Base-by-base conservation (phyloP, 129 eudicot genomes). In the Ambrosia trifida region DNA sequence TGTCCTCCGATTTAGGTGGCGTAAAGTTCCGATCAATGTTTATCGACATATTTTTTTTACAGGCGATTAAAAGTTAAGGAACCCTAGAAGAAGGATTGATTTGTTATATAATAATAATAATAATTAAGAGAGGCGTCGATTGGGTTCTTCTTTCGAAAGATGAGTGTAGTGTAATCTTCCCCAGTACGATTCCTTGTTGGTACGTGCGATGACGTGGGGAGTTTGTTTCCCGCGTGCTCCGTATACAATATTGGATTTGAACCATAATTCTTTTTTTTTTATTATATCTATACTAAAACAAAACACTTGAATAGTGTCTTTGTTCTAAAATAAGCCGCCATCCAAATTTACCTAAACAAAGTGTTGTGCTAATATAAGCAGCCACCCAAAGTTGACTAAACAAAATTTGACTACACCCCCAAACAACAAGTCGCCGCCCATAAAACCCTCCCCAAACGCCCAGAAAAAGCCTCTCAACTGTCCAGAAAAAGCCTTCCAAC, bases 1-100 rank as follows among this genome's bases (percentile, higher is more conserved):
- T 17, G 5, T 76, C 13, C 74, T 76, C 74, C 63, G 1, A 35
- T 76, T 58, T 59, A 46, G 31, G 69, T 7, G 14, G 53, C 14
- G 20, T 24, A 24, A 1, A 68, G 63, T 50, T 49, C 53, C 17
- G 43, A 63, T 64, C 78, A 51, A 5, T 24, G 24, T 12, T 62
- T 13, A 4, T 32, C 10, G 54, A 19, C 71, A 73, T 24, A 73
- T 24, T 24, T 0, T 72, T n/a, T 36, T 54, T 40, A 16, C 12
- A 56, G 49, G 9, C 6, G 64, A 40, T 9, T 4, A 58, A 43
- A 31, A 47, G 14, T 67, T n/a, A 44, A 31, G 43, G 31, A 62
- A 68, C 59, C 59, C 52, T 64, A 64, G 52, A 40, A 64, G 52
- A 40, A 64, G 8, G 50, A 38, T 16, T 49, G 50, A 6, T n/a